Percentiles rank a stretch among this genome's conserved stretches.
These are phyloP conservation scores for Thalassiosira livingstoniorum DNA, from an alignment of 352 stramenopile genomes.

Conservation along the genomic window DNA sequence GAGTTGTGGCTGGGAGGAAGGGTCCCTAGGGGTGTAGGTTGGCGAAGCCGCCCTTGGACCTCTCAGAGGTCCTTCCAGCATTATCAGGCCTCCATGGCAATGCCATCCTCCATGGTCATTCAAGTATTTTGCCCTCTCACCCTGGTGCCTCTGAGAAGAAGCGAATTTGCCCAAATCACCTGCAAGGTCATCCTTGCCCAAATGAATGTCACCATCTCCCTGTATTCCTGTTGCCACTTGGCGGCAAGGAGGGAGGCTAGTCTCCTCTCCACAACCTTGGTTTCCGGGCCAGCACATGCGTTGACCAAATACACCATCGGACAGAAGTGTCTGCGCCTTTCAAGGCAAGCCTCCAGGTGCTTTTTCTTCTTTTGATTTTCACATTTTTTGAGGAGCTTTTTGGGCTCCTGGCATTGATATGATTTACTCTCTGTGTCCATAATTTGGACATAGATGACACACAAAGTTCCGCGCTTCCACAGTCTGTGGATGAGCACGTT, in stretches of 20 bases:
- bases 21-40: too few relatives aligned
- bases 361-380: not conserved
- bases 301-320: slow-evolving; percentile 28
- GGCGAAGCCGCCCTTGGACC: too few relatives aligned
- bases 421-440: not conserved
- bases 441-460: not conserved
- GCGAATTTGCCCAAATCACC: not conserved
- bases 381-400: not conserved
- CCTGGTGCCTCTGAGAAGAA: not conserved
- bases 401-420: not conserved
- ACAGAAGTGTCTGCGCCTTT: slow-evolving; percentile 23
- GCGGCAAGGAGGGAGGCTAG: not conserved
- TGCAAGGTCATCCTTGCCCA: not conserved
- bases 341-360: slow-evolving; percentile 1
- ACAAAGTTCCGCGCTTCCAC: too few relatives aligned
- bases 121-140: not conserved
- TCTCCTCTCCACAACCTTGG: slow-evolving; percentile 6
- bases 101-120: not conserved
- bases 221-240: slow-evolving; percentile 21
- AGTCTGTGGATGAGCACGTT: too few relatives aligned
- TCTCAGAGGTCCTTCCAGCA: too few relatives aligned
- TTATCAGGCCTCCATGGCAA: too few relatives aligned
- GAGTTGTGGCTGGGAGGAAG: too few relatives aligned
- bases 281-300: slow-evolving; percentile 17
- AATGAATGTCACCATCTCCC: slow-evolving; percentile 2